phyloP scores from a whole-genome alignment of 257 asterid genomes.

The Solanum paucissectum region DNA sequence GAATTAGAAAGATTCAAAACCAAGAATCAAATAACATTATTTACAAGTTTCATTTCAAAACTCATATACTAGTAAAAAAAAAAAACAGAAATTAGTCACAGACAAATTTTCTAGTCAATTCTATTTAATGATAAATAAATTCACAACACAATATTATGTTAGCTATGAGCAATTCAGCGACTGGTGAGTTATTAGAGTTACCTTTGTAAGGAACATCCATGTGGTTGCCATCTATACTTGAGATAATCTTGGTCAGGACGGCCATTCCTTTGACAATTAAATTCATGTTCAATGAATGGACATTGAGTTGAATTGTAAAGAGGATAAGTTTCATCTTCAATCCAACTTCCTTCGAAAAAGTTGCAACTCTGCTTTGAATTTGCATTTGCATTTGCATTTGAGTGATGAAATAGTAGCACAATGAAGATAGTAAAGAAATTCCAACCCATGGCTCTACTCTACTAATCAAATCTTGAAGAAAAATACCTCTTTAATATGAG shows the following conservation, averaged over 20 bases:
- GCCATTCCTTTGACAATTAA: constrained; percentile 62
- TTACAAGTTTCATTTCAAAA: background rate
- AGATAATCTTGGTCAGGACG: constrained; percentile 57
- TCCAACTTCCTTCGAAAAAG: constrained; percentile 58
- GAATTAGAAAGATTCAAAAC: background rate
- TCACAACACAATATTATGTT: background rate
- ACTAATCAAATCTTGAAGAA: background rate
- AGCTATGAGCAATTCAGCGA: background rate
- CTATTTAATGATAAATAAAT: too few relatives aligned
- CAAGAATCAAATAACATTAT: background rate
- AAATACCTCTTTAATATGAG: background rate
- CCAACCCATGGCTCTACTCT: background rate
- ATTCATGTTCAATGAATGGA: constrained; percentile 72
- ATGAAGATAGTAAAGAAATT: background rate
- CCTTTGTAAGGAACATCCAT: constrained; percentile 45
- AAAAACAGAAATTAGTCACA: background rate
- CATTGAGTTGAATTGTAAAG: constrained; percentile 46
- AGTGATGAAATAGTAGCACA: background rate
- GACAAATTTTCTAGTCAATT: background rate
- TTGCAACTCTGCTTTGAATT: constrained; percentile 16
- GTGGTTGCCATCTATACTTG: constrained; percentile 67
- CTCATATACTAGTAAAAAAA: background rate
- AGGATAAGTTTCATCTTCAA: constrained; percentile 22
- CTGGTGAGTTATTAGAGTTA: background rate
- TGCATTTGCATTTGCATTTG: background rate